Base-by-base conservation (phyloP, 176 grass and related monocot genomes). In the Saccharum officinarum region DNA sequence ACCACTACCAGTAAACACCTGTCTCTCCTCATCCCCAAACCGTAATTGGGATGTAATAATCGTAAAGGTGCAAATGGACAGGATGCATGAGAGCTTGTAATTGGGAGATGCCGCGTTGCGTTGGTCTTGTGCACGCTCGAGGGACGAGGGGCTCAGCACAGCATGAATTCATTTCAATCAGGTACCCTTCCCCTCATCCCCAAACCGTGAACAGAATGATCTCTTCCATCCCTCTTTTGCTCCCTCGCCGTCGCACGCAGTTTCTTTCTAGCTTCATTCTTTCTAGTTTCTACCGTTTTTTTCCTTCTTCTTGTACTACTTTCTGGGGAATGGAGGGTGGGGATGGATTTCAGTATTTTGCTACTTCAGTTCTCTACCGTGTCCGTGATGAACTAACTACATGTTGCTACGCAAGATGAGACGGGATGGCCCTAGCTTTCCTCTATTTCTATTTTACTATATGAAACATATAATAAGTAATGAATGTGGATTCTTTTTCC, bases 191-290 rank as follows among this genome's bases (percentile, higher is more conserved):
- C 78, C 64, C 33, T 92, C 87, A 84, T 92, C 82, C 80, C 74
- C 84, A 87, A 87, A 87, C 87, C 87, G 87, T 92, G 87, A 92
- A 69, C n/a, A 77, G 87, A 87, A 92, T 89, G 63, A 84, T 73
- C 63, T 50, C 50, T 10, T 34, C 54, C 2, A 18, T 60, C 57
- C 17, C 69, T 9, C 13, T 73, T 54, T 69, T 28, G 12, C 17
- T 69, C 34, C 44, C 45, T 80, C 9, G 59, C 59, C 59, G 10
- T 54, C 50, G 1, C 2, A 15, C 1, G 4, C 8, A 10, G 59
- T 62, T 62, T 62, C 59, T 62, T 26, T 60, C 55, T 34, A 34
- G 33, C 33, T 60, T 10, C 8, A 4, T 60, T 60, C 20, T 60
- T 60, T 50, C 14, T 17, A 34, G 14, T 46, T 50, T 50, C 15